phyloP scores from a whole-genome alignment of 306 rosid species.

The Inga laurina region DNA sequence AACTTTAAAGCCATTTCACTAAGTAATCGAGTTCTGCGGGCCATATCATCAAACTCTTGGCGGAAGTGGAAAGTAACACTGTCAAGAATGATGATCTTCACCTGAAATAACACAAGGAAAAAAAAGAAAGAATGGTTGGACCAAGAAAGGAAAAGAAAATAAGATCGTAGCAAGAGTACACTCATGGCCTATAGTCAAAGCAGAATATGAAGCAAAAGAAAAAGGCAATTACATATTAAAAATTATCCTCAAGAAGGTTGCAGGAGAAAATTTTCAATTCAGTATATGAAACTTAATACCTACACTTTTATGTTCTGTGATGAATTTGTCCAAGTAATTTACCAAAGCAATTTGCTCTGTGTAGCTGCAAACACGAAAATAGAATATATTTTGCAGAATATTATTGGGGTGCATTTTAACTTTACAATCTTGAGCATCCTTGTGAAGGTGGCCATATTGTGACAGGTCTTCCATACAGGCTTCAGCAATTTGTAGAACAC shows the following conservation, averaged over 20 bases:
- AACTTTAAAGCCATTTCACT: constrained; percentile 87
- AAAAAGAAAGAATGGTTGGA: background rate
- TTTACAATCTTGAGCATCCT: constrained; percentile 47
- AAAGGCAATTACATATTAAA: background rate
- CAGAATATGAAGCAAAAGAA: background rate
- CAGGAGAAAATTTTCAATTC: background rate
- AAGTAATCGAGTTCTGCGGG: constrained; percentile 82
- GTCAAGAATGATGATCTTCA: constrained; percentile 79
- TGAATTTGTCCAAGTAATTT: constrained; percentile 81
- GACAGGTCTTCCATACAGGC: constrained; percentile 81
- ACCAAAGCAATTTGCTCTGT: constrained; percentile 88
- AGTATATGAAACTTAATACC: constrained; percentile 38
- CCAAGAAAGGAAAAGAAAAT: constrained; percentile 5
- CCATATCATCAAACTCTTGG: constrained; percentile 91
- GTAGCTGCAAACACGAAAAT: constrained; percentile 87
- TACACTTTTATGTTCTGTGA: constrained; percentile 84
- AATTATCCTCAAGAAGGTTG: constrained; percentile 14
- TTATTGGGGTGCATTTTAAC: constrained; percentile 58
- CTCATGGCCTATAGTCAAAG: background rate
- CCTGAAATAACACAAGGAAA: constrained; percentile 43
- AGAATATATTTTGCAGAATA: constrained; percentile 76
- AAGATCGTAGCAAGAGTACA: constrained; percentile 18
- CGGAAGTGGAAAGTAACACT: constrained; percentile 95
- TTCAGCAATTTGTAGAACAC: constrained; percentile 86
- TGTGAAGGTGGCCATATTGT: constrained; percentile 51